phyloP scores from a whole-genome alignment of 805 yeast genomes.

The Suhomyces vadensis region DNA sequence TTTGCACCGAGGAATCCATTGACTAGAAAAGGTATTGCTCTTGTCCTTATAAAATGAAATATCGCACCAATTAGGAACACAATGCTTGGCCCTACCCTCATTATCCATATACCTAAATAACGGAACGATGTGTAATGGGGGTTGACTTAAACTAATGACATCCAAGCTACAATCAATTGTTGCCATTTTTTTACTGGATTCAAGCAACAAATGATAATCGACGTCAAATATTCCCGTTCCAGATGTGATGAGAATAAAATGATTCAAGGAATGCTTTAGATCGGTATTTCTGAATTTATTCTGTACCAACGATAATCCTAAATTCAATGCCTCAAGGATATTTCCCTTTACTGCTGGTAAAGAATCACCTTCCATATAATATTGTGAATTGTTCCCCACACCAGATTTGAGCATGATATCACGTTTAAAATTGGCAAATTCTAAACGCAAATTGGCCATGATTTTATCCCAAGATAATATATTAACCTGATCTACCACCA shows the following conservation, averaged over 20 bases:
- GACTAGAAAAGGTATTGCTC: constrained; percentile 37
- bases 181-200: constrained; percentile 73
- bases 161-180: constrained; percentile 86
- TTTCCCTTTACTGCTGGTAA: constrained; percentile 91
- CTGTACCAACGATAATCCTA: constrained; percentile 74
- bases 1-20: constrained; percentile 93
- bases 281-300: constrained; percentile 84
- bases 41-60: constrained; percentile 83
- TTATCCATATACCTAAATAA: constrained; percentile 62
- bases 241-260: constrained; percentile 82
- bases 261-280: constrained; percentile 86
- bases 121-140: constrained; percentile 92
- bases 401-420: constrained; percentile 58
- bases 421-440: constrained; percentile 77
- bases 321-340: constrained; percentile 78
- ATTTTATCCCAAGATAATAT: constrained; percentile 88
- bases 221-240: constrained; percentile 95
- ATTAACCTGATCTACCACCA: constrained; percentile 92
- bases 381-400: constrained; percentile 15
- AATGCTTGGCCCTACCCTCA: constrained; percentile 55
- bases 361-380: constrained; percentile 40
- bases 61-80: constrained; percentile 95
- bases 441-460: constrained; percentile 82
- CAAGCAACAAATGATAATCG: constrained; percentile 70
- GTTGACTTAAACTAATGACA: constrained; percentile 81